Conservation (phyloP, 306 rosid genomes). For the Parietaria judaica region DNA sequence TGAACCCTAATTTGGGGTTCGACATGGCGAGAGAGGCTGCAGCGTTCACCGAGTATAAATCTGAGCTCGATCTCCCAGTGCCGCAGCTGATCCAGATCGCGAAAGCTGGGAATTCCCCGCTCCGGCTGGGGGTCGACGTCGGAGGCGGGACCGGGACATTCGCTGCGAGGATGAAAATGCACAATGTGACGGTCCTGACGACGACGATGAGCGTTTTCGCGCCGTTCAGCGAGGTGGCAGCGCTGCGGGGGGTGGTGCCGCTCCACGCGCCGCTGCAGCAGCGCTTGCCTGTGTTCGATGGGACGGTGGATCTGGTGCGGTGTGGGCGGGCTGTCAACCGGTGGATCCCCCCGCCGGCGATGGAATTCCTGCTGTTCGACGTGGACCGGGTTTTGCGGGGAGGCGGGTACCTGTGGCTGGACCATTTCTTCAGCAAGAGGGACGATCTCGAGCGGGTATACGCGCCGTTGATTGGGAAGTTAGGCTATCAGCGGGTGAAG, state of each 20-base stretch:
- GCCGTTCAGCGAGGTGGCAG: conserved; percentile 75
- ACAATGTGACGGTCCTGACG: conserved; percentile 70
- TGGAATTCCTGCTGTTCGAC: conserved; percentile 81
- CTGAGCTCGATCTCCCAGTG: conserved; percentile 82
- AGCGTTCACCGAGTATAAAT: conserved; percentile 31
- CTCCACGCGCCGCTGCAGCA: conserved; percentile 90
- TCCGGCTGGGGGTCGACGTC: conserved; percentile 72
- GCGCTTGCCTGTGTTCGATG: conserved; percentile 77
- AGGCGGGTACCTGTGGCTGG: conserved; percentile 93
- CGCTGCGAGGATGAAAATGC: conserved; percentile 70
- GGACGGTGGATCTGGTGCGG: conserved; percentile 77
- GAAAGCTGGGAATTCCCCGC: conserved; percentile 41
- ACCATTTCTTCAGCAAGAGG: conserved; percentile 73
- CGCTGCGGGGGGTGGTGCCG: conserved; percentile 77
- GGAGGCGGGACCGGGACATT: conserved; percentile 89
- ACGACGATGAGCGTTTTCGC: conserved; percentile 74
- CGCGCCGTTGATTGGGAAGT: conserved; percentile 65
- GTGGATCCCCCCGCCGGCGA: conserved; percentile 69
- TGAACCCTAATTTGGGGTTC: conserved; percentile 57
- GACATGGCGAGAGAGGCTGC: conserved; percentile 33
- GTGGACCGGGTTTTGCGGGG: conserved; percentile 74
- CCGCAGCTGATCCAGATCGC: conserved; percentile 68
- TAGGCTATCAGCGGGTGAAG: conserved; percentile 85
- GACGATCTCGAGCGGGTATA: conserved; percentile 69
- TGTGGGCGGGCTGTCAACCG: conserved; percentile 90